Evolutionary conservation across 1,284 basidiomycete genomes (phyloP).

Genomic region (Rhodotorula sp.): DNA sequence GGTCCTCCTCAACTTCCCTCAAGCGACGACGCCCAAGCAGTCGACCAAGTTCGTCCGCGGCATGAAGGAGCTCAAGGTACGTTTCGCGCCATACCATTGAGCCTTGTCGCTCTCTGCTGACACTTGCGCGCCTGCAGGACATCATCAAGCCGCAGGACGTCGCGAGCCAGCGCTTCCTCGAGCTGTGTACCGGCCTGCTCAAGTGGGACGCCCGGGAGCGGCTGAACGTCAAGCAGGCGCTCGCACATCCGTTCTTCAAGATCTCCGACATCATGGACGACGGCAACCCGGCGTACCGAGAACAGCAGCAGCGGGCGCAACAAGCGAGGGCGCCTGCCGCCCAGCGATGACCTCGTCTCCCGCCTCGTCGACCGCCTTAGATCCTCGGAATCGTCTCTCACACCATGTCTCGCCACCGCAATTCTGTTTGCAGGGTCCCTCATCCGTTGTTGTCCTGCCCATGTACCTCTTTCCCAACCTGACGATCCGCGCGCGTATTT

Average conservation of each 20-base stretch:
- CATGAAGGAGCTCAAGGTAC: constrained; percentile 72
- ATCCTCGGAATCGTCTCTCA: too few species aligned
- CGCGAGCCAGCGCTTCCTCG: constrained; percentile 58
- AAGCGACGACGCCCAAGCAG: constrained; percentile 73
- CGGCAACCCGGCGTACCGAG: neutral
- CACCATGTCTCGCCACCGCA: too few species aligned
- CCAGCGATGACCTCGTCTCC: too few species aligned
- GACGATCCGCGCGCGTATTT: too few species aligned
- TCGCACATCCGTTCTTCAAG: constrained; percentile 77
- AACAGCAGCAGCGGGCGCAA: neutral
- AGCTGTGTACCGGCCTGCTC: constrained; percentile 83
- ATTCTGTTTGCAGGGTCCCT: too few species aligned
- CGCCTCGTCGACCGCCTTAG: too few species aligned
- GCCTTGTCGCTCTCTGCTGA: neutral
- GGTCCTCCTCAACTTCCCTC: constrained; percentile 78
- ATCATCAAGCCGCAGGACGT: constrained; percentile 61
- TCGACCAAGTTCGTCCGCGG: constrained; percentile 91
- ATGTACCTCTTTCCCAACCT: too few species aligned
- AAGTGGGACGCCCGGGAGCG: constrained; percentile 87
- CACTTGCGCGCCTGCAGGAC: constrained; percentile 56
- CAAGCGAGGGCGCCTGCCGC: too few species aligned
- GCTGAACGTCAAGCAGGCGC: constrained; percentile 78
- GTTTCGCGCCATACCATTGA: constrained; percentile 41
- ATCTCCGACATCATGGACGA: constrained; percentile 11
- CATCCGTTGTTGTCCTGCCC: too few species aligned